phyloP scores from a whole-genome alignment of 73 alveolate genomes.

The Loxodes magnus region DNA sequence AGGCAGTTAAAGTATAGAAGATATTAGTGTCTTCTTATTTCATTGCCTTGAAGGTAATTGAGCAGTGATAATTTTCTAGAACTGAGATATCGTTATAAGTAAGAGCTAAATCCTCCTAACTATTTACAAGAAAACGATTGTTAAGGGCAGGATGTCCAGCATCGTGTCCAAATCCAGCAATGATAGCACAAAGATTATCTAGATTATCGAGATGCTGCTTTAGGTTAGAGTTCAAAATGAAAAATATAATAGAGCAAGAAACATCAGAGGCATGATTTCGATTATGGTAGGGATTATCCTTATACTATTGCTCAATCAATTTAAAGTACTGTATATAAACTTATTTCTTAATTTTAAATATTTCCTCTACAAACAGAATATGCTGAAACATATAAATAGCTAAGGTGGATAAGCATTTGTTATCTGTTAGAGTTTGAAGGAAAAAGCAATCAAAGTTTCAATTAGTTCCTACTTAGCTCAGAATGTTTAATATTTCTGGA shows the following conservation, averaged over 20 bases:
- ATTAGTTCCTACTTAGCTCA: no score
- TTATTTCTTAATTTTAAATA: background rate
- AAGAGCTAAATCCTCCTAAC: background rate
- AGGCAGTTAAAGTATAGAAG: no score
- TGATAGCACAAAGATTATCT: background rate
- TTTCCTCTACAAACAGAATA: no score
- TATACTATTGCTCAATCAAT: no score
- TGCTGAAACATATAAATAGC: no score
- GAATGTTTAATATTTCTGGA: background rate
- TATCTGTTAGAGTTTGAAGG: no score
- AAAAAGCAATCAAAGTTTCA: no score
- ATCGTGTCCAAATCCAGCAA: constrained; percentile 3
- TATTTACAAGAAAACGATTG: background rate
- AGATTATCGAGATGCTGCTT: background rate
- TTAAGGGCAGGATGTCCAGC: constrained; percentile 4
- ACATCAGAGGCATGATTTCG: constrained; percentile 14
- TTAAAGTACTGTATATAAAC: no score
- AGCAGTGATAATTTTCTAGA: constrained; percentile 2
- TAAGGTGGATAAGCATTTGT: no score
- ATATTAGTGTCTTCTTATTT: background rate
- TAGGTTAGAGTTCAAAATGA: background rate
- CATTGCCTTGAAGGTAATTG: background rate
- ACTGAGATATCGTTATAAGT: background rate
- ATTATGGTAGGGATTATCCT: constrained; percentile 10
- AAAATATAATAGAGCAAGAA: background rate